Evolutionary conservation across 768 basidiomycete genomes (phyloP), one percentile per base, ranked within the genome.

Genomic region (Tulasnella sp.): DNA sequence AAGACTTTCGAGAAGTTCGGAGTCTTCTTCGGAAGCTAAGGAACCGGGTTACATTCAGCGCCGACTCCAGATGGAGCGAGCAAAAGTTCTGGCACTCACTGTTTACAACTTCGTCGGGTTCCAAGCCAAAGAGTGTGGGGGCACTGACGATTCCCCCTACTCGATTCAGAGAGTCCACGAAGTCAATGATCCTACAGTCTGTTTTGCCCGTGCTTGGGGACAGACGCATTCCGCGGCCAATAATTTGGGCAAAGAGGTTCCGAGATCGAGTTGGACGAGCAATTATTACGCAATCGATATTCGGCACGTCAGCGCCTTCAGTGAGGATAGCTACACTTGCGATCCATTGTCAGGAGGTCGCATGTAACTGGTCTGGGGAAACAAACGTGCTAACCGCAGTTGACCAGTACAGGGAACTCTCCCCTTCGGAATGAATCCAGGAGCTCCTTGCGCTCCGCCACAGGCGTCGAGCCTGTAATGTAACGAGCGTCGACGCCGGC

Each of bases 241-340:
- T 94, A 95, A 98, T 98, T 82, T 99, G 96, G 23, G 93, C 90
- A 82, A 96, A 95, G 15, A 97, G 84, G 82, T 97, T 98, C 44
- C 90, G 88, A 16, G 95, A 97, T 35, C 92, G 88, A 1, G 96
- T 98, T 23, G 96, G 96, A 26, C 94, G 88, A 20, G 93, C 95
- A 26, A 98, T 85, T 44, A 98, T 83, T 11, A 98, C 88, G 80
- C 96, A 98, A 81, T 99, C 96, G 76, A 98, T 92, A 79, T 93
- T 94, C 2, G 96, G 96, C 74, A 98, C 94, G 85, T 99, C 96
- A 26, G 95, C 90, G 4, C 96, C 96, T 85, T 98, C 96, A 0
- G 95, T 97, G 80, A 98, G 86, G 71, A 98, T 92, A 29, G 94
- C 94, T 92, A 55, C 9, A 32, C 35, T 23, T n/a, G 23, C 9